phyloP scores from a whole-genome alignment of 495 filamentous ascomycete genomes.

The Podospora australis region DNA sequence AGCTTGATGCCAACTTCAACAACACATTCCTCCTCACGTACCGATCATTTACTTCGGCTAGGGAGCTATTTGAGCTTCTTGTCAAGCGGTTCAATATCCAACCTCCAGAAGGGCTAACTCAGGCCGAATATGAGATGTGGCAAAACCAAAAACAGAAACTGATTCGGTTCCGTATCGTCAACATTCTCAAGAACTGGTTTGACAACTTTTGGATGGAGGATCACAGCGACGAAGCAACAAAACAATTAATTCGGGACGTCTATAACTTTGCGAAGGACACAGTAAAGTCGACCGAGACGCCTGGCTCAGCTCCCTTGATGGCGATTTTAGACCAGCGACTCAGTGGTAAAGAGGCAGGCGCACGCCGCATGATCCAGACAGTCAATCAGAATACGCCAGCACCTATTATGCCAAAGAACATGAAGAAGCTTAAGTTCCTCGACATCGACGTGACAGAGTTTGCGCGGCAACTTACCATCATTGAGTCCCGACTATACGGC shows the following conservation, averaged over 20 bases:
- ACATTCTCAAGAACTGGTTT: conserved; percentile 97
- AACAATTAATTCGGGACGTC: conserved; percentile 77
- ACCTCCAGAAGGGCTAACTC: conserved; percentile 75
- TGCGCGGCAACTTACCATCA: conserved; percentile 91
- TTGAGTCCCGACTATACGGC: conserved; percentile 88
- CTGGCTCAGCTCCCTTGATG: conserved; percentile 74
- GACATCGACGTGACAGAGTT: conserved; percentile 96
- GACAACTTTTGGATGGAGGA: conserved; percentile 99
- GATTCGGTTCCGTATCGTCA: conserved; percentile 91
- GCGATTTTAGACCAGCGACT: conserved; percentile 80
- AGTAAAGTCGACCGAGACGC: conserved; percentile 86
- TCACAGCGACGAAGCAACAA: conserved; percentile 73
- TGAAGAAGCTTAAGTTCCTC: conserved; percentile 98
- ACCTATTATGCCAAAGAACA: conserved; percentile 95
- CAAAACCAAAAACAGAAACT: conserved; percentile 89
- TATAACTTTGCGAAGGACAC: conserved; percentile 87
- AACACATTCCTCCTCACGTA: conserved; percentile 97
- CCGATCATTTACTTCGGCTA: conserved; percentile 83
- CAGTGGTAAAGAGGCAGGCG: conserved; percentile 78
- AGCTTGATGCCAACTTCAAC: conserved; percentile 91
- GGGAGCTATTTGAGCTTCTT: conserved; percentile 87
- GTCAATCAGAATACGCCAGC: conserved; percentile 69
- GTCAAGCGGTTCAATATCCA: conserved; percentile 88
- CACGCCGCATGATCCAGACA: conserved; percentile 79
- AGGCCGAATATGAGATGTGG: conserved; percentile 78